A percentile compares a stretch with the other conserved stretches of the same genome.
Evolutionary conservation across 495 filamentous ascomycete species (phyloP).

Genomic region (Penicillium manginii): DNA sequence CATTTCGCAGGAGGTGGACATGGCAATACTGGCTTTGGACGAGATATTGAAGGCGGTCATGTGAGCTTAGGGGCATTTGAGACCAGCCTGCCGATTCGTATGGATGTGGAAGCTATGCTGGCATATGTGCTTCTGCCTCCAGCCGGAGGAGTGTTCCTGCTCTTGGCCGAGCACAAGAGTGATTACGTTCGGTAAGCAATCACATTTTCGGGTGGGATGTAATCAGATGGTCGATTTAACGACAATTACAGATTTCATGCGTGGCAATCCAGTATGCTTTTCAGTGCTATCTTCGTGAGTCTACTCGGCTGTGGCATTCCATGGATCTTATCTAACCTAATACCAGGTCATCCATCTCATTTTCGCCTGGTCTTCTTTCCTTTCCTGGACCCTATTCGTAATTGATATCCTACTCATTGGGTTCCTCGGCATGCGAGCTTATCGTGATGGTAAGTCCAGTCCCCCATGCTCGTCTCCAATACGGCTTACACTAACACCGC

Average conservation of each 20-base stretch:
- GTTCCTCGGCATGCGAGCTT: conserved; percentile 77
- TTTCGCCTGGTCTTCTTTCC: conserved; percentile 78
- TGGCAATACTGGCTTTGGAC: conserved; percentile 40
- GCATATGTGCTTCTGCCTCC: conserved; percentile 89
- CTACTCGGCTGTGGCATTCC: neutral
- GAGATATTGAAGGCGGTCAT: conserved; percentile 55
- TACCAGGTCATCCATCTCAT: conserved; percentile 73
- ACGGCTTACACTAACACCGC: neutral
- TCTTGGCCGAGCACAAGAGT: conserved; percentile 89
- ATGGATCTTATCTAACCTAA: conserved; percentile 15
- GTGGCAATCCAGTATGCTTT: conserved; percentile 90
- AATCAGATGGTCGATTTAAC: neutral
- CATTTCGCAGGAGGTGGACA: conserved; percentile 41
- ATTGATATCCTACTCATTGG: conserved; percentile 76
- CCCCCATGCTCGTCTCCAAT: neutral
- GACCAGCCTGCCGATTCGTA: conserved; percentile 75
- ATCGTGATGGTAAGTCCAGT: conserved; percentile 68
- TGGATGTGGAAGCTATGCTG: conserved; percentile 88
- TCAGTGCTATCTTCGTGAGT: conserved; percentile 79
- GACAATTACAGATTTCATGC: conserved; percentile 76
- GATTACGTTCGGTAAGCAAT: conserved; percentile 86
- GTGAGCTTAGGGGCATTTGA: conserved; percentile 77
- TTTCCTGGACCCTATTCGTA: conserved; percentile 82
- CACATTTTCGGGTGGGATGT: neutral
- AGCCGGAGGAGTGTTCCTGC: conserved; percentile 79